Base-by-base conservation (phyloP, 306 rosid genomes). In the Betula pendula region DNA sequence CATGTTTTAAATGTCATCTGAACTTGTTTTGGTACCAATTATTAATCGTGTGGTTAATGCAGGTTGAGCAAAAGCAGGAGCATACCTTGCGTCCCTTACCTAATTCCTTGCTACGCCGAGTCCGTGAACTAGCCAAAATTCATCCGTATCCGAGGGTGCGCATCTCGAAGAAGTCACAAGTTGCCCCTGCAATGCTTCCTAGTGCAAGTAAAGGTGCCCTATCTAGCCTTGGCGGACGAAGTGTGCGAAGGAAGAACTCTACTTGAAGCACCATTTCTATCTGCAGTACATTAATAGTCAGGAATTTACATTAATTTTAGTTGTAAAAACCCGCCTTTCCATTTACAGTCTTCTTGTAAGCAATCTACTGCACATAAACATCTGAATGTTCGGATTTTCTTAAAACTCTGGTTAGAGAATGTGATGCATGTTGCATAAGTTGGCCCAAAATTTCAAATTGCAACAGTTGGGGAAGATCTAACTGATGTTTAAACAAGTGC, bases 101-200 rank as follows among this genome's bases (percentile, higher is more conserved):
- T 2, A 81, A 75, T 70, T 74, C 87, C 80, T 85, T 96, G 50
- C 86, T 88, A 52, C 77, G 77, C 76, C 92, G 97, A 4, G 97
- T 96, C 56, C 84, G 81, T 19, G 97, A 96, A 79, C 88, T 96
- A 85, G 96, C 98, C 60, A 85, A 90, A 72, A 81, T 92, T 60
- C 90, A 92, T 65, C 97, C 98, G 0, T 96, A 96, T 79, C 99
- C 99, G 6, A 91, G 90, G 85, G 88, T 78, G 71, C 97, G 93
- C 20, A 79, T 85, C 73, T 80, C 81, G 27, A 89, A 85, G 87
- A 82, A 85, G 38, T 69, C 73, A 19, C 79, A 77, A 72, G 80
- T 50, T 77, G 81, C 79, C 44, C 83, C 87, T 67, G 71, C 84
- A 66, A 70, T 76, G 59, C 49, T 70, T 71, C 80, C 86, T 71